These are phyloP conservation scores for Myrica gale DNA, from an alignment of 306 rosid species.

Conservation along the genomic window DNA sequence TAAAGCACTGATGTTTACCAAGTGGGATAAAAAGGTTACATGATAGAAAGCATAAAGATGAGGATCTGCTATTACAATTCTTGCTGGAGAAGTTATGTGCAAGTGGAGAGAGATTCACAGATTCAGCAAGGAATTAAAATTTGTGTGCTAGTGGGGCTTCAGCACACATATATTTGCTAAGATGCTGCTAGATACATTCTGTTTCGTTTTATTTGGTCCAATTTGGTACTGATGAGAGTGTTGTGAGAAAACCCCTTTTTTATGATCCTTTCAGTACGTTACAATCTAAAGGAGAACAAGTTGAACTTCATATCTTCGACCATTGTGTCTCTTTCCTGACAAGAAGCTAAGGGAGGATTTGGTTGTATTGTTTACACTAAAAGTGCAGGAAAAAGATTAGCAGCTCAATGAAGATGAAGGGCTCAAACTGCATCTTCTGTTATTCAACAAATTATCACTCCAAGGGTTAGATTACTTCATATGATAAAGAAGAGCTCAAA, in stretches of 20 bases:
- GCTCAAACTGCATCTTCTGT: neutral
- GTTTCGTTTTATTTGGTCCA: too few species aligned
- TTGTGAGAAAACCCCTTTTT: neutral
- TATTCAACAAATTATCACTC: neutral
- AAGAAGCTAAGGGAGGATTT: neutral
- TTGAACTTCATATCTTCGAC: neutral
- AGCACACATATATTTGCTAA: neutral
- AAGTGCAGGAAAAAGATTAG: neutral
- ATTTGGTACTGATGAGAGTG: too few species aligned
- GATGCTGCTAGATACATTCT: neutral
- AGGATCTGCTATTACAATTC: neutral
- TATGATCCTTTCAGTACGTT: neutral
- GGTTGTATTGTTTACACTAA: neutral
- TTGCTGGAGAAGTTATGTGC: neutral
- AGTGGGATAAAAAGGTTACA: neutral
- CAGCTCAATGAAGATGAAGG: conserved; percentile 7
- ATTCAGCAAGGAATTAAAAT: neutral
- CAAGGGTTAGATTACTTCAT: neutral
- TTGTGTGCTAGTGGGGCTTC: neutral
- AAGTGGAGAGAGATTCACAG: neutral
- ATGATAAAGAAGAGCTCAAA: conserved; percentile 1
- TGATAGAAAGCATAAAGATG: neutral
- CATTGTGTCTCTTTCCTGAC: neutral
- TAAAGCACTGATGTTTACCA: neutral
- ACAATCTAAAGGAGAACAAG: neutral